Evolutionary conservation across 768 basidiomycete species (phyloP).

Genomic region (Solioccasus polychromus): DNA sequence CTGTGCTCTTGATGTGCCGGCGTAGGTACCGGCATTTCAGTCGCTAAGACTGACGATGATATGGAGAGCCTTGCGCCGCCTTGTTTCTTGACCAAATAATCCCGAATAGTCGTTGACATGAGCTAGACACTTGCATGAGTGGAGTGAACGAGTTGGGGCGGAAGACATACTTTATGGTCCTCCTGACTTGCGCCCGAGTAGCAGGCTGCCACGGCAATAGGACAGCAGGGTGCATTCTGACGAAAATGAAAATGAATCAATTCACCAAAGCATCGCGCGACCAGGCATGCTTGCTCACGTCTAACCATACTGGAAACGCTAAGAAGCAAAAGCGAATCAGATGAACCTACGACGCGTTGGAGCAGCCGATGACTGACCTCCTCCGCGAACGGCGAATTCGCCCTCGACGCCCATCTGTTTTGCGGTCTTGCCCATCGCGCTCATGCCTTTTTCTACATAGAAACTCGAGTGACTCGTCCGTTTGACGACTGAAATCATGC

Average conservation of each 20-base stretch:
- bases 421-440: conserved; percentile 75
- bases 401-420: conserved; percentile 68
- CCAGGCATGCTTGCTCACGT: conserved; percentile 41
- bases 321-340: conserved; percentile 8
- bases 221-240: conserved; percentile 80
- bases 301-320: conserved; percentile 87
- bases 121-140: conserved; percentile 40
- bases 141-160: not conserved
- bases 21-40: conserved; percentile 30
- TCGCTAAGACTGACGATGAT: conserved; percentile 24
- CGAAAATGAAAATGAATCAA: conserved; percentile 2
- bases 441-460: conserved; percentile 86
- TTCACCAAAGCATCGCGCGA: not conserved
- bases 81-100: conserved; percentile 63
- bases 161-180: conserved; percentile 64
- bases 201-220: conserved; percentile 73
- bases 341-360: not conserved
- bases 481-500: conserved; percentile 75
- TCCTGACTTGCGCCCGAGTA: conserved; percentile 82
- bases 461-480: conserved; percentile 82
- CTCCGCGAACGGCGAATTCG: conserved; percentile 66
- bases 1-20: conserved; percentile 28
- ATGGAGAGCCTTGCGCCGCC: conserved; percentile 21
- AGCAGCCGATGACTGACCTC: conserved; percentile 51
- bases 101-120: conserved; percentile 60